These are phyloP conservation scores for Colletotrichum phormii DNA, from an alignment of 2,329 filamentous ascomycete species.

Conservation along the genomic window DNA sequence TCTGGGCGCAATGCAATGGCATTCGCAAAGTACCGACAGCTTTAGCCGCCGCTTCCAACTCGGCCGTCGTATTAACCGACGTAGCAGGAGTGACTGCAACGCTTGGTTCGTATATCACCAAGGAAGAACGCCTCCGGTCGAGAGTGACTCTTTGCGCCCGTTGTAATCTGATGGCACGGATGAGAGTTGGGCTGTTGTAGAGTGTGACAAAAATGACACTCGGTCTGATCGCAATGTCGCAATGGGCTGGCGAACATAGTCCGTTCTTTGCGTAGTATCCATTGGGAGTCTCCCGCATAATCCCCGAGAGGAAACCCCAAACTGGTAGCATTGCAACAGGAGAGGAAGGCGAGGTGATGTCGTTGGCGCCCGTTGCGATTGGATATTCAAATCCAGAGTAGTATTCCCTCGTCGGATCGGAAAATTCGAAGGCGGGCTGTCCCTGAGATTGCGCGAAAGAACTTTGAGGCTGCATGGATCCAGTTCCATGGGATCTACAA, in stretches of 20 bases:
- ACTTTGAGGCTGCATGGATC: neutral
- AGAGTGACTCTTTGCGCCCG: neutral
- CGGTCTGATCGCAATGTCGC: conserved; percentile 15
- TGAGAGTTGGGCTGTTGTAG: neutral
- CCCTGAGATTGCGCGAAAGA: neutral
- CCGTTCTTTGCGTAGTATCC: conserved; percentile 4
- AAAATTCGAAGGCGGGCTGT: neutral
- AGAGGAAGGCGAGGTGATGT: conserved; percentile 6
- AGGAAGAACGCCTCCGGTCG: conserved; percentile 1
- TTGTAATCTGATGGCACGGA: neutral
- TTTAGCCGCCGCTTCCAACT: neutral
- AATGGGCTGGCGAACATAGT: conserved; percentile 11
- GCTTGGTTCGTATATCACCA: neutral
- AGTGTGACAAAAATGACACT: neutral
- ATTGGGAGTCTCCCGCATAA: neutral
- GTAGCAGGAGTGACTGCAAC: neutral
- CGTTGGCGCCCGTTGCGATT: conserved; percentile 22
- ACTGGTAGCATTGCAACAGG: neutral
- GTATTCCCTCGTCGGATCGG: neutral
- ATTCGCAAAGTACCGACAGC: neutral
- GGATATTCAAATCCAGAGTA: conserved; percentile 3
- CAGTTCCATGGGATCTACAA: neutral
- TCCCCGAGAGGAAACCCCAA: conserved; percentile 2
- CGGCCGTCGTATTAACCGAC: neutral
- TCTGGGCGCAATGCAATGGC: neutral